Percentiles rank a stretch among this genome's conserved stretches.
phyloP scores from a whole-genome alignment of 1,284 basidiomycete species.

The Earliella scabrosa region DNA sequence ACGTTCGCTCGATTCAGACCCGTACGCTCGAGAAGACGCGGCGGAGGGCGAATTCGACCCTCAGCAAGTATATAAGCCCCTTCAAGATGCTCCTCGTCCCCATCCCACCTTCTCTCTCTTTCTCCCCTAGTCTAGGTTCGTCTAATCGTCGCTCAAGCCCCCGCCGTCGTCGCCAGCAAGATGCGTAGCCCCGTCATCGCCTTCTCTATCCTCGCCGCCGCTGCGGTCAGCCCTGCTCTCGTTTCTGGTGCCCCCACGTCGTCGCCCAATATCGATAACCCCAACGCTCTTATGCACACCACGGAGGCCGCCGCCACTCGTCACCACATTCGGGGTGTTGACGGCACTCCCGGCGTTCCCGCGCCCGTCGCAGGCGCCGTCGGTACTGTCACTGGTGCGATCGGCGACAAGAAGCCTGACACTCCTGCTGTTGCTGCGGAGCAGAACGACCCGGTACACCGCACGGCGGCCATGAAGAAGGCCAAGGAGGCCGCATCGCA shows the following conservation, averaged over 20 bases:
- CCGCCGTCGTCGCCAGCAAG: slow-evolving; percentile 24
- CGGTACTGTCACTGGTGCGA: too few relatives aligned
- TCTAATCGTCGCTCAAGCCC: slow-evolving; percentile 30
- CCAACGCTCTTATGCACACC: slow-evolving; percentile 9
- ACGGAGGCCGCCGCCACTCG: slow-evolving; percentile 5
- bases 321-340: slow-evolving; percentile 5
- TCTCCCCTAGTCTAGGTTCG: slow-evolving; percentile 27
- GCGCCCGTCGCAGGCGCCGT: too few relatives aligned
- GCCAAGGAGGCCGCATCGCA: slow-evolving; percentile 5
- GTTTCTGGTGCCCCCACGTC: slow-evolving; percentile 33
- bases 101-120: slow-evolving; percentile 16
- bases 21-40: slow-evolving; percentile 28
- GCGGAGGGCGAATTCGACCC: slow-evolving; percentile 27
- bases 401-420: not conserved
- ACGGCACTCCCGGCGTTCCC: too few relatives aligned
- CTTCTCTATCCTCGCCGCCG: slow-evolving; percentile 35
- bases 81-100: not conserved
- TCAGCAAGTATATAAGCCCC: slow-evolving; percentile 23
- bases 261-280: slow-evolving; percentile 25
- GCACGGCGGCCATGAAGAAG: slow-evolving; percentile 16
- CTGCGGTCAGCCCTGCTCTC: slow-evolving; percentile 36
- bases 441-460: slow-evolving; percentile 9
- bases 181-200: slow-evolving; percentile 40
- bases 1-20: slow-evolving; percentile 14
- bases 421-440: not conserved